Conservation (phyloP, 495 filamentous ascomycete genomes). For the Neurospora tetraspora region DNA sequence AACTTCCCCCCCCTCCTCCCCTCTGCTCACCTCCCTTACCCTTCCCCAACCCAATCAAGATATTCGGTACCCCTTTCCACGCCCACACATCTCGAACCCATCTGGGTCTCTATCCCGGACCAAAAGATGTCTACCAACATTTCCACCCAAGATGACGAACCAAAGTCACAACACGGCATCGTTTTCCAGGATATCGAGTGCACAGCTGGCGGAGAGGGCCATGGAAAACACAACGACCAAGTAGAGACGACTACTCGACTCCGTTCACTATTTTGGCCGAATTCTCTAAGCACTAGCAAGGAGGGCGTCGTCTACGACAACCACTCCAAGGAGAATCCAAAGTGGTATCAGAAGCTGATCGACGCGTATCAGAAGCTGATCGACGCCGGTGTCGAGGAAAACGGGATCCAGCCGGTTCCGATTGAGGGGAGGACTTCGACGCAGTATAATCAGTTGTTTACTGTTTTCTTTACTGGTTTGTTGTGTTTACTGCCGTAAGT, state of each 20-base stretch:
- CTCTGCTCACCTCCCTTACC: background rate
- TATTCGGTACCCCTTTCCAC: background rate
- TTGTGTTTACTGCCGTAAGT: conserved; percentile 36
- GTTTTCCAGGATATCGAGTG: background rate
- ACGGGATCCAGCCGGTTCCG: conserved; percentile 45
- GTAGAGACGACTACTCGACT: background rate
- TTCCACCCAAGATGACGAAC: background rate
- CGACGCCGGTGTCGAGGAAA: conserved; percentile 38
- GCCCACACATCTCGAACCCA: background rate
- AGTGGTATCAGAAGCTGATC: conserved; percentile 33
- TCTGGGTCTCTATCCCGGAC: background rate
- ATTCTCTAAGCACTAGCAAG: background rate
- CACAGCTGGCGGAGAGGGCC: background rate
- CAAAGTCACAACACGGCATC: background rate
- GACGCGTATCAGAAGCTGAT: conserved; percentile 36
- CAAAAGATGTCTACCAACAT: background rate
- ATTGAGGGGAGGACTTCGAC: conserved; percentile 40
- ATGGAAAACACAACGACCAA: background rate
- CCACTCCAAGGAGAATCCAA: conserved; percentile 18
- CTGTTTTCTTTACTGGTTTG: conserved; percentile 35
- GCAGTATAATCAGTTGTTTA: conserved; percentile 41
- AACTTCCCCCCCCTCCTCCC: background rate
- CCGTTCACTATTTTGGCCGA: background rate
- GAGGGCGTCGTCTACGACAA: conserved; percentile 25
- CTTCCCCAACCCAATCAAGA: background rate